Base-by-base conservation (phyloP, 225 moss, liverwort and hornwort genomes). In the Takakia lepidozioides region DNA sequence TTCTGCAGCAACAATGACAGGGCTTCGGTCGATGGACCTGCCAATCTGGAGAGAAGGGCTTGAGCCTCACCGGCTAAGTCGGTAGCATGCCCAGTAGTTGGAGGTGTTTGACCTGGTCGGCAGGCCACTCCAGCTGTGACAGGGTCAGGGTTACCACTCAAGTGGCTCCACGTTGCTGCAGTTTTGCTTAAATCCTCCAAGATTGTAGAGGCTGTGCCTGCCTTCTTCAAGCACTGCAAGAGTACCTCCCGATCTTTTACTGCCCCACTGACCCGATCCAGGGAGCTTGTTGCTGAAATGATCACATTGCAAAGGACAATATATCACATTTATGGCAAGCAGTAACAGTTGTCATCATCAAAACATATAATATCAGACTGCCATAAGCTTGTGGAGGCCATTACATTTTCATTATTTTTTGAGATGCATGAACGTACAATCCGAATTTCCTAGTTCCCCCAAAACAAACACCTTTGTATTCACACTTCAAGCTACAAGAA, bases 151-250 rank as follows among this genome's bases (percentile, higher is more conserved):
- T 69, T 75, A 46, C 57, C 27, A 44, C 69, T 49, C 44, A 75
- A 37, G 40, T 69, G 62, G 40, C 61, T 65, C 75, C 75, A 75
- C 40, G 61, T 58, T 13, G 69, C 65, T 25, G 75, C 62, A 26
- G 75, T 75, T 48, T 69, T 60, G 52, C 61, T 74, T 20, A 74
- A 51, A 30, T 69, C 74, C 54, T 75, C 69, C 75, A 75, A 46
- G n/a, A n/a, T n/a, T n/a, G n/a, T n/a, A 14, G 75, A 69, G 17
- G 65, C 58, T 58, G 54, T 29, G 21, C 69, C 61, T 11, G 65
- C 69, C 46, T 66, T 69, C 57, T 65, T 75, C 15, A 69, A 40
- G 26, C 62, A 65, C 57, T 65, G 69, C 15, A 69, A 40, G 26
- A 75, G 61, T 24, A 65, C 58, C 22, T 75, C 75, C 43, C 69